Base-by-base conservation (phyloP, 371 early-diverging fungal genomes). In the Capillidium heterosporum region DNA sequence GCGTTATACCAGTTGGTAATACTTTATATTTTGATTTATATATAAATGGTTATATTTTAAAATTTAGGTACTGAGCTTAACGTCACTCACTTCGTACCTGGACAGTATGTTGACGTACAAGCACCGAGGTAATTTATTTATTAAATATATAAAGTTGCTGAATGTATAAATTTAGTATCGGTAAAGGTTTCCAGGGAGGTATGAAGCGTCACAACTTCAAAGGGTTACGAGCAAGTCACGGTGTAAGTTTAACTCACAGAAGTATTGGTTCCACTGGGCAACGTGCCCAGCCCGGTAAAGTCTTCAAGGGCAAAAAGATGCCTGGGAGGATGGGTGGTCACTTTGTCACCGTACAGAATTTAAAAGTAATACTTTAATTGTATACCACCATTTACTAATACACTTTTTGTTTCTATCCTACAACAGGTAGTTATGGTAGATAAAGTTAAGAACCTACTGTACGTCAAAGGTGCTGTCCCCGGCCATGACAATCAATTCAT, bases 251-350 rank as follows among this genome's bases (percentile, higher is more conserved):
- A 24, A 72, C 89, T 19, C 97, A 96, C 71, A 77, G 97, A 63
- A 82, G 85, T 1, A 74, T 72, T 42, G 97, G 97, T 68, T 89
- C 95, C n/a, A 92, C 87, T n/a, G 97, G 97, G 69, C 81, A 82
- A 60, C 80, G 89, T 62, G 75, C 84, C 71, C 74, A 77, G 58
- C 96, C 95, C 48, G 92, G 92, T 32, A 82, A 78, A 50, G 95
- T 95, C 49, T 93, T 84, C 66, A 87, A 87, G 64, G 96, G 96
- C 24, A 96, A 93, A 72, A 96, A 96, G 69, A 95, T 96, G 96
- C 83, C 95, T 21, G 97, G 97, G 50, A 80, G 89, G 27, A 85
- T 95, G 84, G 97, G 97, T 58, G 87, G 87, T 57, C 75, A 86
- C 39, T 78, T 68, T 61, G 71, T 75, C 19, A 92, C 95, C 10